phyloP scores from a whole-genome alignment of 768 basidiomycete genomes.

The Tulasnella sp. region DNA sequence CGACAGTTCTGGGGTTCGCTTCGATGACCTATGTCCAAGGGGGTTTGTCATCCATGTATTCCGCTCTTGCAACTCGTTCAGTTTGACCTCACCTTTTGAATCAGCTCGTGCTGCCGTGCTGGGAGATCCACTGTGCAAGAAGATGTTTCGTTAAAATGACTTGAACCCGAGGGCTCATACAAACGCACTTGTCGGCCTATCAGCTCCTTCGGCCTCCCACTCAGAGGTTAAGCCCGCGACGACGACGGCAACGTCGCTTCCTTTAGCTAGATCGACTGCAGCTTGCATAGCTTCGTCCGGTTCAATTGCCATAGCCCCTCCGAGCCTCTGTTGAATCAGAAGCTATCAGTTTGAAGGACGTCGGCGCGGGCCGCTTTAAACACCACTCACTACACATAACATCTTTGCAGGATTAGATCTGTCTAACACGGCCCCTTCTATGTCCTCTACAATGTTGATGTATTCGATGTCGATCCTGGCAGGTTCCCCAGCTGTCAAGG shows the following conservation, averaged over 20 bases:
- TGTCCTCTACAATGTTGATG: conserved; percentile 41
- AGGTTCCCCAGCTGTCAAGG: conserved; percentile 36
- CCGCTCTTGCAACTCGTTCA: too few species aligned
- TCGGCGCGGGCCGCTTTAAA: neutral
- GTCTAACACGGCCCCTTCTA: conserved; percentile 29
- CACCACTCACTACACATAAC: conserved; percentile 50
- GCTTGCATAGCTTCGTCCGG: conserved; percentile 42
- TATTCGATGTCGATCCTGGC: conserved; percentile 49
- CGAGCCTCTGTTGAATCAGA: conserved; percentile 39
- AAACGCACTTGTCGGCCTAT: conserved; percentile 40
- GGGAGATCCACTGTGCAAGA: conserved; percentile 32
- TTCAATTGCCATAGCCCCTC: conserved; percentile 52
- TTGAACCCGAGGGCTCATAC: too few species aligned
- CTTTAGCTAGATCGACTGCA: conserved; percentile 43
- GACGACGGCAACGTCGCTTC: conserved; percentile 47
- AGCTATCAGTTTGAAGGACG: neutral
- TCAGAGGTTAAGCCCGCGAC: conserved; percentile 54
- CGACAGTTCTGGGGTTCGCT: conserved; percentile 45
- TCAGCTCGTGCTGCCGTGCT: conserved; percentile 48
- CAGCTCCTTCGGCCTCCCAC: conserved; percentile 70
- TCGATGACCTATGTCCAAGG: conserved; percentile 29
- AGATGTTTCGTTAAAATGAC: too few species aligned
- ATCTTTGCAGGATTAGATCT: conserved; percentile 52
- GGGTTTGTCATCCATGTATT: too few species aligned
- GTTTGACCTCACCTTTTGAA: conserved; percentile 26